Conservation (phyloP, 2,329 filamentous ascomycete species). For the Delphinella strobiligena region DNA sequence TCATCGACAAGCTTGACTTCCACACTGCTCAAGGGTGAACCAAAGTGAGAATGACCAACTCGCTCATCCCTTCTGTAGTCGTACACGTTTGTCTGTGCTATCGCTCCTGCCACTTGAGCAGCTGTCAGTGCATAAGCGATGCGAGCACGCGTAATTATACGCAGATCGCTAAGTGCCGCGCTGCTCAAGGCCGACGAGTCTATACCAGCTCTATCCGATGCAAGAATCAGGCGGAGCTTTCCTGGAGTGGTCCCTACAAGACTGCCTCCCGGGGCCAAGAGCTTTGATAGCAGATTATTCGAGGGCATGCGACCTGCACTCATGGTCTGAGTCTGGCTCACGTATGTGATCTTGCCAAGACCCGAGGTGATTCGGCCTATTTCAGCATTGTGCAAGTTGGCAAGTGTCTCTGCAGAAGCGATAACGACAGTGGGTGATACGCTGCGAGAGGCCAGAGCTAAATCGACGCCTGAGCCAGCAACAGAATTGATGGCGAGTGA, state of each 20-base stretch:
- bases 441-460: constrained; percentile 59
- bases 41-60: constrained; percentile 54
- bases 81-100: constrained; percentile 77
- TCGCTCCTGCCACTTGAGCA: constrained; percentile 71
- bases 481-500: constrained; percentile 85
- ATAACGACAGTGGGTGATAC: constrained; percentile 75
- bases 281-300: constrained; percentile 48
- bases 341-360: constrained; percentile 57
- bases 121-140: constrained; percentile 78
- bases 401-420: constrained; percentile 60
- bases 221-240: constrained; percentile 69
- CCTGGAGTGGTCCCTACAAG: constrained; percentile 51
- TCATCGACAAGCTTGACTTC: constrained; percentile 65
- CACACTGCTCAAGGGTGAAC: constrained; percentile 64
- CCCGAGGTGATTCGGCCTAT: constrained; percentile 43
- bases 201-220: constrained; percentile 59
- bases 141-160: constrained; percentile 67
- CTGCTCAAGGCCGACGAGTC: constrained; percentile 53
- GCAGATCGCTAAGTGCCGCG: constrained; percentile 62
- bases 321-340: constrained; percentile 57
- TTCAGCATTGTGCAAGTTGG: constrained; percentile 52
- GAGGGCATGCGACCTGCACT: constrained; percentile 63
- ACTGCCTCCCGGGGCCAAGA: constrained; percentile 45
- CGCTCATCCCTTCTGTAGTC: constrained; percentile 58
- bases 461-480: constrained; percentile 58